Evolutionary conservation across 495 filamentous ascomycete species (phyloP), one percentile per base, ranked within the genome.

Genomic region (Penicillium waksmanii): DNA sequence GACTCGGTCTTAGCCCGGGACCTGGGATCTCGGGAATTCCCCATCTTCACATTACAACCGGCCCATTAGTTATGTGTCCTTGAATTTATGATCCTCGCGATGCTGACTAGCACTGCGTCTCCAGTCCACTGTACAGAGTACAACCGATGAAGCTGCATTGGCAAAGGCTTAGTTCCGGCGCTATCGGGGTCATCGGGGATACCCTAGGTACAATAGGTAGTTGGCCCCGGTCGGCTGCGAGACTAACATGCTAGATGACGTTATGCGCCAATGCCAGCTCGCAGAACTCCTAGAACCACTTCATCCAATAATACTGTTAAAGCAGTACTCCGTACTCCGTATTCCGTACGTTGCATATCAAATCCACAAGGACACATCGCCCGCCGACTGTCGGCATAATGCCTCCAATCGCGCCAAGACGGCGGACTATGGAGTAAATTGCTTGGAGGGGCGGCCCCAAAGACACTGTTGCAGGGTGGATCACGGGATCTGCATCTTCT

Each of bases 101-200:
- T 38, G 25, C 46, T 43, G 50, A 57, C 57, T 42, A 40, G 34
- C 35, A 55, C 47, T 7, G 47, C 47, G 36, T 58, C 1, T 55
- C 21, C 44, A 35, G 19, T n/a, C 13, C 34, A 23, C 46, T 50
- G 48, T 57, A 51, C n/a, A n/a, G n/a, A n/a, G n/a, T n/a, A n/a
- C 38, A 23, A 62, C 55, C 19, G 19, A 36, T n/a, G 44, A 44
- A 15, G 54, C 61, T 58, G 56, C 38, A 49, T 65, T 61, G 65
- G 62, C 59, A 61, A 69, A 67, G 62, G 67, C 67, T 69, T 67
- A 58, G 36, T 63, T 66, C 51, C 46, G 23, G 56, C 23, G 50
- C 38, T 21, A 23, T 48, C 34, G 40, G 49, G 50, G 19, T 52
- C 17, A 44, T 31, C 49, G 47, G n/a, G 51, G 42, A 44, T 44